Base-by-base conservation (phyloP, 2,329 filamentous ascomycete genomes). In the Sclerotinia spermophila region DNA sequence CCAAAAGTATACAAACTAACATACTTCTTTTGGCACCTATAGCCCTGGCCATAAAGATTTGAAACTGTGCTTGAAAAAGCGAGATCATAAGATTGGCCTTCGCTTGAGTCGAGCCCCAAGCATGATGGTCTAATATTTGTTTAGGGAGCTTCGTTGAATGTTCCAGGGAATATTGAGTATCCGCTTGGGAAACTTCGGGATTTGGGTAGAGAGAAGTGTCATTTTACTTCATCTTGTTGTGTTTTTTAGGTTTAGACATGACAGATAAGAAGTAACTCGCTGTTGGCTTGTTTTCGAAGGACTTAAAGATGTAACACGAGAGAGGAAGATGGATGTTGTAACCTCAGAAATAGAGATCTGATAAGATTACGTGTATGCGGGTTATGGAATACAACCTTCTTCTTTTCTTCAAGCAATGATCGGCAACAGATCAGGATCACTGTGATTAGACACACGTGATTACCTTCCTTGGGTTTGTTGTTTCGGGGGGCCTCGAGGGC, bases 91-190 rank as follows among this genome's bases (percentile, higher is more conserved):
- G 74, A 55, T 73, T 68, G 35, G 75, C 67, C 27, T 64, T 73
- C 58, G 71, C 71, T n/a, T 77, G 74, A 27, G 56, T 73, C 56
- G 42, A 48, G 44, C 70, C 72, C 69, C 71, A 73, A 61, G 80
- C 80, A 72, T 86, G 83, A 71, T 83, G 84, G 42, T 81, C 79
- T 55, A 78, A 77, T 69, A 85, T 81, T 71, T 82, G 76, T 70
- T 79, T 77, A 5, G 84, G 83, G 53, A 86, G 76, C 19, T 78
- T 72, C 30, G 80, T 80, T 24, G 83, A 85, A 75, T 83, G 81
- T 42, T 76, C 71, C 48, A 80, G 78, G 27, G 84, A 79, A 75
- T 86, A 85, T 19, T 80, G 77, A 21, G 80, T 79, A 72, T 85
- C 84, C 27, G 78, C 80, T 65, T 77, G 74, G 67, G 80, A 81